These are phyloP conservation scores for Solanum stenotomum DNA, from an alignment of 257 asterid genomes.

Conservation along the genomic window DNA sequence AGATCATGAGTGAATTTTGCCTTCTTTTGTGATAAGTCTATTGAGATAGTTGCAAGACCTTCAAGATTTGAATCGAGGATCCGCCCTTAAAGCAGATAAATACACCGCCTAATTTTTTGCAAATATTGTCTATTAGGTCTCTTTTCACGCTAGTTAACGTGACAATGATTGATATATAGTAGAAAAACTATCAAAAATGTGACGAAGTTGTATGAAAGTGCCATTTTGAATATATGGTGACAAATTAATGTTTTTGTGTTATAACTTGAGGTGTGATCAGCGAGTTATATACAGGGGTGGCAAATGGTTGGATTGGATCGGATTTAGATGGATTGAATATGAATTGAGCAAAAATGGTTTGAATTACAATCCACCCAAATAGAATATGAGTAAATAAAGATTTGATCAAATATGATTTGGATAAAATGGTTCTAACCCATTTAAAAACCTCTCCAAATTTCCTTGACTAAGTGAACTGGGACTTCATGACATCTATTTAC, in stretches of 20 bases:
- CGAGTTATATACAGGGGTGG: not conserved
- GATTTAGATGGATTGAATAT: no score
- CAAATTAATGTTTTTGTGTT: not conserved
- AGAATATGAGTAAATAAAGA: no score
- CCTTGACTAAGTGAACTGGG: no score
- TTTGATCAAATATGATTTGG: no score
- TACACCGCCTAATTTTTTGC: slow-evolving; percentile 17
- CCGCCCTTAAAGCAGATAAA: not conserved
- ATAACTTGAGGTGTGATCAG: not conserved
- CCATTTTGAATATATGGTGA: not conserved
- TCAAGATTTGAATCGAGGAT: slow-evolving; percentile 9
- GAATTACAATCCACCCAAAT: no score
- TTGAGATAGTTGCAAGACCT: slow-evolving; percentile 2
- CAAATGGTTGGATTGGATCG: no score
- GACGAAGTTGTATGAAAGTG: not conserved
- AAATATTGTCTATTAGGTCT: slow-evolving; percentile 16
- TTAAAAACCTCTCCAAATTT: no score
- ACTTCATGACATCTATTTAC: no score
- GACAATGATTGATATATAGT: not conserved
- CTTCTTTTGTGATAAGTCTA: not conserved
- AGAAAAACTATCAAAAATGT: not conserved
- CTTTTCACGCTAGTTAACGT: not conserved
- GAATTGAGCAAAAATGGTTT: no score
- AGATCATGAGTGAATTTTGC: not conserved
- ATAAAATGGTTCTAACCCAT: no score